phyloP scores from a whole-genome alignment of 2,329 filamentous ascomycete species.

The Colletotrichum sansevieriae region DNA sequence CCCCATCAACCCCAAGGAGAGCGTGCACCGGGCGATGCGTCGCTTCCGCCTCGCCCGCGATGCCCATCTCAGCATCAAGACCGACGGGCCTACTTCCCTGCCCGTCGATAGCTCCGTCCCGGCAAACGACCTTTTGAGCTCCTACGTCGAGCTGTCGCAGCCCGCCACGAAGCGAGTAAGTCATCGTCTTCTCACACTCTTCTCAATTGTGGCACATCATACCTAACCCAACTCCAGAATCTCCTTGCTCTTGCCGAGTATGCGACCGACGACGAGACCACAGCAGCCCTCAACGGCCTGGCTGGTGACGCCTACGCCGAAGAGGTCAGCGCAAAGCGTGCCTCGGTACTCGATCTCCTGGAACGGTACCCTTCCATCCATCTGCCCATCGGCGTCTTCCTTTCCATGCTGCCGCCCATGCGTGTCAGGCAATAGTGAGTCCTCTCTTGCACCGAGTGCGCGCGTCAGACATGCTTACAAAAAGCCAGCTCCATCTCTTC shows the following conservation, averaged over 20 bases:
- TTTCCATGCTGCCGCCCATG: conserved; percentile 76
- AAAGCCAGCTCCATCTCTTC: conserved; percentile 72
- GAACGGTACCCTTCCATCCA: conserved; percentile 66
- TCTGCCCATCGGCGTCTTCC: conserved; percentile 71
- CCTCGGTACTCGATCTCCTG: conserved; percentile 72
- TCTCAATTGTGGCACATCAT: accelerated
- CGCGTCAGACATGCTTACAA: neutral
- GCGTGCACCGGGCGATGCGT: conserved; percentile 73
- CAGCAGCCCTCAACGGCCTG: conserved; percentile 52
- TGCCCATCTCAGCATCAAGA: conserved; percentile 71
- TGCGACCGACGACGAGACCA: conserved; percentile 51
- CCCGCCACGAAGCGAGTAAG: conserved; percentile 76
- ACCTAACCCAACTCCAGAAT: conserved; percentile 51
- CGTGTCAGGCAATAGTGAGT: conserved; percentile 51
- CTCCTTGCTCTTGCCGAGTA: conserved; percentile 44
- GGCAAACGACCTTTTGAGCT: conserved; percentile 73
- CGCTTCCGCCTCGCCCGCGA: conserved; percentile 80
- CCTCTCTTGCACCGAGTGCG: too few species aligned
- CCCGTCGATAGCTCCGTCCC: conserved; percentile 70
- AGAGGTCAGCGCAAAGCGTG: conserved; percentile 60
- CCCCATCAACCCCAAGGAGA: conserved; percentile 75
- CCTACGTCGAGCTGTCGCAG: conserved; percentile 80
- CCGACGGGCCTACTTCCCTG: conserved; percentile 64
- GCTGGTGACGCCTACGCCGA: conserved; percentile 54
- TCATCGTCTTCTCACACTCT: neutral